Evolutionary conservation across 2,329 filamentous ascomycete species (phyloP).

Genomic region (Penicillium palitans): DNA sequence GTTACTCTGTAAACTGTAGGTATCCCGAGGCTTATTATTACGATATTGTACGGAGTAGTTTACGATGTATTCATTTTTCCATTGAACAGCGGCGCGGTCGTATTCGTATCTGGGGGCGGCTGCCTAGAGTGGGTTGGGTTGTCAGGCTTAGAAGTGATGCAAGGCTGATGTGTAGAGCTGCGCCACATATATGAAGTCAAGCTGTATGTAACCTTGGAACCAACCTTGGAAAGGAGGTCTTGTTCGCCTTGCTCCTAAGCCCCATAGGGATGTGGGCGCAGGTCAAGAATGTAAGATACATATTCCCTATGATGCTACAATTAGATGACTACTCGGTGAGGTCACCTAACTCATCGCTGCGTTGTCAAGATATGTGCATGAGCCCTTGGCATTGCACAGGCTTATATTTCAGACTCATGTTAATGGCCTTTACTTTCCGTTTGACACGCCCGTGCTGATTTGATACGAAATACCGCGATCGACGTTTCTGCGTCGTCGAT

Average conservation of each 20-base stretch:
- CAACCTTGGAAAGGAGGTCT: background rate
- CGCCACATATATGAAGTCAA: constrained; percentile 10
- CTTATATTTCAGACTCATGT: background rate
- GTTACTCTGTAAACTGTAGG: background rate
- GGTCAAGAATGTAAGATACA: background rate
- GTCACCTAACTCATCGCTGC: background rate
- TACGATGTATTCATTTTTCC: background rate
- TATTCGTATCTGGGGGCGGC: constrained; percentile 8
- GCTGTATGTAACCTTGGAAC: background rate
- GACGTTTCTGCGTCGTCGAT: constrained; percentile 11
- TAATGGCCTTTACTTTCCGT: background rate
- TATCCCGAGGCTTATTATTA: background rate
- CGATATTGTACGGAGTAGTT: too few species aligned
- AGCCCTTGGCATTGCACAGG: constrained; percentile 1
- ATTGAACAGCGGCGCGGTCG: background rate
- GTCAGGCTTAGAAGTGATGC: background rate
- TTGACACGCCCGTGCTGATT: background rate
- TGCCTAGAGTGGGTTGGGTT: constrained; percentile 9
- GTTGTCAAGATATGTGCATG: background rate
- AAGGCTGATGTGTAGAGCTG: constrained; percentile 9
- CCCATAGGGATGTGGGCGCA: background rate
- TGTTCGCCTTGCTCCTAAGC: background rate
- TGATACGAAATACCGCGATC: constrained; percentile 6
- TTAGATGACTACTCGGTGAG: background rate
- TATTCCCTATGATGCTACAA: background rate